Evolutionary conservation across 306 rosid genomes (phyloP), one percentile per base, ranked within the genome.

Genomic region (Mimosa bimucronata): DNA sequence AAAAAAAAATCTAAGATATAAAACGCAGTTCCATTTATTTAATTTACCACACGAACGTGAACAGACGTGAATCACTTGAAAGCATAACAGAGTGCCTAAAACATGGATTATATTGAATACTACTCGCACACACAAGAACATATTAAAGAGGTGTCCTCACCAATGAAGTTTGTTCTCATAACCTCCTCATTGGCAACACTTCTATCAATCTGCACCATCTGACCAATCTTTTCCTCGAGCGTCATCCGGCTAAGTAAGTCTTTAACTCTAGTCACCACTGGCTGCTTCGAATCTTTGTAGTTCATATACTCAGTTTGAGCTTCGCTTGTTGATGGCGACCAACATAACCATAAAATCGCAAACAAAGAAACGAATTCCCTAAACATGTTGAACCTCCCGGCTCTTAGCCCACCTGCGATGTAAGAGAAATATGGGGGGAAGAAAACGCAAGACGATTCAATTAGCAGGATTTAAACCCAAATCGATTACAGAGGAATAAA

Each of bases 171-270:
- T 25, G 78, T 81, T 67, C 79, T 93, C 98, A 95, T 88, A 67
- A 90, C 88, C 71, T 82, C 86, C 7, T 57, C 85, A 86, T 79
- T 82, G 79, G 99, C 98, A 77, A 93, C 98, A 77, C 94, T 91
- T 73, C 97, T 82, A 76, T 95, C 99, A 85, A 95, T 95, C 83
- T 95, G 99, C 73, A 83, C 81, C 99, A 95, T 95, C 88, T 95
- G 99, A 85, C 99, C 99, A 82, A 95, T 93, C 79, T 95, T 95
- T 89, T 95, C 99, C 74, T 91, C 92, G 9, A 95, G 79, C 55
- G 91, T 95, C 99, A 95, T 95, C 78, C 94, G 80, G 73, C 75
- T 42, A 75, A 93, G 78, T 83, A 95, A 90, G 82, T 95, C 99
- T 79, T 58, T 83, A 70, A 91, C 90, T 64, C 99, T 92, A 86